Conservation (phyloP, 192 early-diverging fungal species). For the Backusella morwellensis region DNA sequence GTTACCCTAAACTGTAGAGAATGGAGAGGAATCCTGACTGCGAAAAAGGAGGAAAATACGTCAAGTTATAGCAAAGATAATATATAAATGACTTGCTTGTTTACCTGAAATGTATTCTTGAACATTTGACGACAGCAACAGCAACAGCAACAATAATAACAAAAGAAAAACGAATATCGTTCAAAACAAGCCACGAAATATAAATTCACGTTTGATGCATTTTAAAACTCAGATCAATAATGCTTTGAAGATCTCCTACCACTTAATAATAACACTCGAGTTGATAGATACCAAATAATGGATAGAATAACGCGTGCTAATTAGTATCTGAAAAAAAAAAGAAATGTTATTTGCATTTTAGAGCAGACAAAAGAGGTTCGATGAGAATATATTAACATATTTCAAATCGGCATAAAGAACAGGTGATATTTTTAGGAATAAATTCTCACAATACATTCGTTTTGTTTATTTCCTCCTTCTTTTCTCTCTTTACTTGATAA, state of each 20-base stretch:
- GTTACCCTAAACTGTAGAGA: constrained; percentile 84
- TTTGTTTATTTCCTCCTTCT: background rate
- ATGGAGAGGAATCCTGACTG: constrained; percentile 90
- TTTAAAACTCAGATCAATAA: background rate
- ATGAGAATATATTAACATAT: background rate
- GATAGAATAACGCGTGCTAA: background rate
- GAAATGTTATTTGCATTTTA: background rate
- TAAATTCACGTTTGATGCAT: background rate
- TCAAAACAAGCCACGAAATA: background rate
- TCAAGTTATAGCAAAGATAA: background rate
- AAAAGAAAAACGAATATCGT: background rate
- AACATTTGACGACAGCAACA: constrained; percentile 52
- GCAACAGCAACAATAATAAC: background rate
- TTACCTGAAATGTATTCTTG: constrained; percentile 78
- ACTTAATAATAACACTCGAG: background rate
- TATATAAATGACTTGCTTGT: background rate
- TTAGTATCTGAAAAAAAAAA: background rate
- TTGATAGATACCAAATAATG: background rate
- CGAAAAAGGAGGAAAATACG: background rate
- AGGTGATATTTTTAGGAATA: background rate
- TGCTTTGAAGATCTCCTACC: no score
- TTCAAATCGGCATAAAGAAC: background rate
- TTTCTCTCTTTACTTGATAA: background rate
- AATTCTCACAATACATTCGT: background rate
- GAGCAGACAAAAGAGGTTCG: background rate